phyloP scores from a whole-genome alignment of 352 stramenopile genomes.

The Pythium coloratum region DNA sequence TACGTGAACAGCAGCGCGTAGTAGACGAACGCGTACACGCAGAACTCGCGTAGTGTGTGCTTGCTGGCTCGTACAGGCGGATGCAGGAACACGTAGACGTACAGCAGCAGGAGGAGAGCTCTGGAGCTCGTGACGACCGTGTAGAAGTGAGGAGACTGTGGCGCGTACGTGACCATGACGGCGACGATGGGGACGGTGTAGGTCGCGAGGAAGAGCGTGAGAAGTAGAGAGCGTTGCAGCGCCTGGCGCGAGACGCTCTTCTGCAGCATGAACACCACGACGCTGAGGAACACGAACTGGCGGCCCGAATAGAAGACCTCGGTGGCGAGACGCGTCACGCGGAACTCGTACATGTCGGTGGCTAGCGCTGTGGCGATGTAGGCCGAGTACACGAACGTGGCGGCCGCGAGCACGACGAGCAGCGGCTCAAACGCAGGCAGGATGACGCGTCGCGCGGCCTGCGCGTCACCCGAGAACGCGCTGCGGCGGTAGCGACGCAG shows the following conservation, averaged over 20 bases:
- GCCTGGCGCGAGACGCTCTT: constrained; percentile 55
- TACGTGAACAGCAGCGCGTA: constrained; percentile 24
- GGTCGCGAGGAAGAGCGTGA: constrained; percentile 44
- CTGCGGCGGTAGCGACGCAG: constrained; percentile 48
- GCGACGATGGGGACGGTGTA: constrained; percentile 58
- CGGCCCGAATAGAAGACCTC: constrained; percentile 30
- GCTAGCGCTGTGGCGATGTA: constrained; percentile 42
- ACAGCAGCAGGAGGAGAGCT: constrained; percentile 35
- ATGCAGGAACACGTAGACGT: constrained; percentile 42
- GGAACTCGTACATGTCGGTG: constrained; percentile 29
- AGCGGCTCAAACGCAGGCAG: constrained; percentile 71
- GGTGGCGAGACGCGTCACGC: constrained; percentile 24
- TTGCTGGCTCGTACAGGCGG: constrained; percentile 45
- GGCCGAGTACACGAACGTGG: constrained; percentile 12
- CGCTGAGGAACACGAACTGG: constrained; percentile 57
- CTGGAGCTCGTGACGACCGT: constrained; percentile 30
- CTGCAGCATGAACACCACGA: constrained; percentile 62
- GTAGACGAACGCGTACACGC: constrained; percentile 38
- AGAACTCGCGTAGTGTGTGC: constrained; percentile 57
- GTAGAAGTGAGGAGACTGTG: constrained; percentile 27
- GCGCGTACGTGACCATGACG: not conserved
- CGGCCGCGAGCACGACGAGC: constrained; percentile 25
- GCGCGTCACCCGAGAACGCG: constrained; percentile 46
- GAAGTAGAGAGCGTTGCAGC: constrained; percentile 39
- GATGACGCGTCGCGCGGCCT: constrained; percentile 58